These are phyloP conservation scores for Musa itinerans DNA, from an alignment of 176 grass and related monocot species.

Conservation along the genomic window DNA sequence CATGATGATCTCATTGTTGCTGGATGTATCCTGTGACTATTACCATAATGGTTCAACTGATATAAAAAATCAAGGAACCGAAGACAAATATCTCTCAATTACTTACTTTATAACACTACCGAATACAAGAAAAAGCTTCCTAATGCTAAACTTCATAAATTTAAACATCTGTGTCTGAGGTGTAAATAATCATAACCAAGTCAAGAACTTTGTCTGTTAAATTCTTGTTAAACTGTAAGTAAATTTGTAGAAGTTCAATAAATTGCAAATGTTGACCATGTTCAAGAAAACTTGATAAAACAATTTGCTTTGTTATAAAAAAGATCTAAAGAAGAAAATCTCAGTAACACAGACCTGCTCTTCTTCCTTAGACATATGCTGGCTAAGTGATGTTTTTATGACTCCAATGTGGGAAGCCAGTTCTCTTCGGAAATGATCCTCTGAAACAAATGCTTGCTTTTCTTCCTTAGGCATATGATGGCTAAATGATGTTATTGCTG, in stretches of 20 bases:
- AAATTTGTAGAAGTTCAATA: neutral
- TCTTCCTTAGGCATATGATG: constrained; percentile 9
- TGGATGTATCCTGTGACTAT: neutral
- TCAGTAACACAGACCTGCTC: constrained; percentile 46
- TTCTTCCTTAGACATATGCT: constrained; percentile 98
- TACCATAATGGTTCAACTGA: too few species aligned
- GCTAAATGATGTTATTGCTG: neutral
- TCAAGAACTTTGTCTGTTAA: neutral
- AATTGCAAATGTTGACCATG: neutral
- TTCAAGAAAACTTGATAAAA: neutral
- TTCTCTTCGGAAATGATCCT: constrained; percentile 48
- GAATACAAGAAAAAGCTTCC: neutral
- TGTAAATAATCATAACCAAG: too few species aligned
- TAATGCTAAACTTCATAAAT: neutral
- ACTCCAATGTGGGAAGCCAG: constrained; percentile 71
- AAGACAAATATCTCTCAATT: too few species aligned
- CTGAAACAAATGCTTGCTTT: constrained; percentile 4
- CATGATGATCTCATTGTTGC: neutral
- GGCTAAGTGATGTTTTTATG: constrained; percentile 57
- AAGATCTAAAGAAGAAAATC: neutral
- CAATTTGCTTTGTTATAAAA: neutral
- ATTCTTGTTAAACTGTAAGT: neutral
- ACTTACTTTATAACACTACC: neutral
- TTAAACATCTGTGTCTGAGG: too few species aligned
- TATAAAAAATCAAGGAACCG: too few species aligned